Percentiles rank a stretch among this genome's conserved stretches.
Conservation (phyloP, 176 grass and related monocot species). For the Cenchrus purpureus region DNA sequence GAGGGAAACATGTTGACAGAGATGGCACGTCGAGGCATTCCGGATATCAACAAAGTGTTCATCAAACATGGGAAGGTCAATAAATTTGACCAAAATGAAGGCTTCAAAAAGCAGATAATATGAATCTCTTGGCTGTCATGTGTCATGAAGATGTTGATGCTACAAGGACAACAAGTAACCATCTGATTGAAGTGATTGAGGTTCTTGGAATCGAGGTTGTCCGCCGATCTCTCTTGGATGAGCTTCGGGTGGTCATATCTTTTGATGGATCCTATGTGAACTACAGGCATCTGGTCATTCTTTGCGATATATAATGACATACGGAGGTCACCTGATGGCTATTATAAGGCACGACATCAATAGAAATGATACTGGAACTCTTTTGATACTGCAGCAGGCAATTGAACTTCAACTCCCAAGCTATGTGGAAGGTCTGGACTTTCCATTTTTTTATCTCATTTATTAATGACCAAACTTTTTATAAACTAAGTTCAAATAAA, state of each 20-base stretch:
- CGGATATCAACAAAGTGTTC: conserved; percentile 53
- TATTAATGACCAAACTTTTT: no score
- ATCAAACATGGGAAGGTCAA: no score
- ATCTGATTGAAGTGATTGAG: conserved; percentile 96
- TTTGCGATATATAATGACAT: conserved; percentile 65
- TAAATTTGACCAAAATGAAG: conserved; percentile 27
- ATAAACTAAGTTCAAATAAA: no score
- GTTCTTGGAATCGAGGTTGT: conserved; percentile 86
- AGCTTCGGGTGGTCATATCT: conserved; percentile 91
- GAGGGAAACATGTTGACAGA: conserved; percentile 98
- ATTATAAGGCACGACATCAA: no score
- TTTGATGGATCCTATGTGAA: conserved; percentile 98
- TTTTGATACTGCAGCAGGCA: conserved; percentile 76
- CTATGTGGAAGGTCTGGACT: conserved; percentile 78
- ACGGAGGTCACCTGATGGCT: no score
- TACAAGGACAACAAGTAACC: conserved; percentile 95
- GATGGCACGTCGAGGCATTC: conserved; percentile 97
- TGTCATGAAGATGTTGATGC: conserved; percentile 97
- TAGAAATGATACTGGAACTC: no score
- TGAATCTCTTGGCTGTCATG: conserved; percentile 95
- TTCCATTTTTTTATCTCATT: background rate
- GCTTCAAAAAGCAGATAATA: conserved; percentile 70
- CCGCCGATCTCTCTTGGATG: conserved; percentile 73
- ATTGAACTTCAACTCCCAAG: conserved; percentile 95
- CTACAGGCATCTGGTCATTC: conserved; percentile 79